These are phyloP conservation scores for Xylariales sp. DNA, from an alignment of 2,329 filamentous ascomycete genomes.

Conservation along the genomic window DNA sequence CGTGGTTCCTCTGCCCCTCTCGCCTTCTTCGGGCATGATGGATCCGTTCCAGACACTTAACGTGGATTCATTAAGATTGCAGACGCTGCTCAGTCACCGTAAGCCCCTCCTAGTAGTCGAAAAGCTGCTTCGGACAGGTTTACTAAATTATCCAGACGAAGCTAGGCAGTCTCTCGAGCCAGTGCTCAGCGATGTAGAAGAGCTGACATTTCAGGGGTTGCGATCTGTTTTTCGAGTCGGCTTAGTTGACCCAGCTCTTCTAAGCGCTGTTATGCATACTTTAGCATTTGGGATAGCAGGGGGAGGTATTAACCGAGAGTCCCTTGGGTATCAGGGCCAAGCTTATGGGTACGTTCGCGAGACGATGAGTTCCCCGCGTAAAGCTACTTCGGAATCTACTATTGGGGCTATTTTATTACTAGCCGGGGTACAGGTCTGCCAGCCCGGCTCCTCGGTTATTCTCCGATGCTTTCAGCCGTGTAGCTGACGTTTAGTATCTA, in stretches of 20 bases:
- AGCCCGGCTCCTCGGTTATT: background rate
- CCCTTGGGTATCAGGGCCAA: constrained; percentile 52
- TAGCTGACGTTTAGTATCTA: constrained; percentile 40
- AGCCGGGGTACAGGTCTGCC: constrained; percentile 55
- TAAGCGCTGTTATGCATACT: constrained; percentile 56
- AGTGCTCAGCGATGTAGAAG: constrained; percentile 53
- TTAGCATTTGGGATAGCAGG: constrained; percentile 49
- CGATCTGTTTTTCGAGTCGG: constrained; percentile 50
- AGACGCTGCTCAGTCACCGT: constrained; percentile 39
- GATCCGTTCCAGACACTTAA: constrained; percentile 43
- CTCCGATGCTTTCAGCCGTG: background rate
- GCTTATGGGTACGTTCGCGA: constrained; percentile 51
- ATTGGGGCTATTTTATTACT: constrained; percentile 57
- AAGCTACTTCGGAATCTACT: constrained; percentile 51
- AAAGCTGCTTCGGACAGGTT: constrained; percentile 13
- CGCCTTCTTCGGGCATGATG: constrained; percentile 16
- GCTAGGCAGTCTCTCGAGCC: constrained; percentile 48
- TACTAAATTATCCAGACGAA: constrained; percentile 28
- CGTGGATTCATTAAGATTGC: constrained; percentile 42
- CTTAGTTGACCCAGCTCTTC: constrained; percentile 52
- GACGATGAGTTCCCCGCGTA: constrained; percentile 48
- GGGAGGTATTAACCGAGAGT: constrained; percentile 48
- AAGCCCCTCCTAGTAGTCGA: constrained; percentile 23
- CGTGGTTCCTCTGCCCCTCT: constrained; percentile 12
- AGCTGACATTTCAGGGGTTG: constrained; percentile 55